Evolutionary conservation across 2,329 filamentous ascomycete species (phyloP).

Genomic region (Trichoderma koningii): DNA sequence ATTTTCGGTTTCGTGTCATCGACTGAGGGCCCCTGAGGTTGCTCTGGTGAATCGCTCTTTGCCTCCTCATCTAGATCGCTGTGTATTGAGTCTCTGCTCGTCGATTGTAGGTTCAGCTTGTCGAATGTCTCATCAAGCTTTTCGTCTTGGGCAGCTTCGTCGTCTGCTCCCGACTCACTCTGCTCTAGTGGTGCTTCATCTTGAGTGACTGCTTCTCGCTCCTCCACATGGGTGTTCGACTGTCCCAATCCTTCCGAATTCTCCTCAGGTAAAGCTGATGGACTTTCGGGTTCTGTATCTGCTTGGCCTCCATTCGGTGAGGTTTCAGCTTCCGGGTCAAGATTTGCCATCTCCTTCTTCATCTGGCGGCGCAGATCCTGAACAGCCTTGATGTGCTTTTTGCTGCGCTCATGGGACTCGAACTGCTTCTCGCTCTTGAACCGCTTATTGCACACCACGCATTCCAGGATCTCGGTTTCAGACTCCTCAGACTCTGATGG

Average conservation of each 20-base stretch:
- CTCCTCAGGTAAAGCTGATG: not conserved
- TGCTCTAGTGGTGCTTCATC: not conserved
- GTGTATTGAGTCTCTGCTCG: not conserved
- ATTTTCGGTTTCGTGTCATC: slow-evolving; percentile 35
- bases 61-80: not conserved
- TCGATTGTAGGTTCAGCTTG: not conserved
- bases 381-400: slow-evolving; percentile 89
- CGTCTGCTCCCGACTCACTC: not conserved
- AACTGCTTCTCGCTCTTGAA: slow-evolving; percentile 94
- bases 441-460: slow-evolving; percentile 72
- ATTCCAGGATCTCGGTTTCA: slow-evolving; percentile 66
- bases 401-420: slow-evolving; percentile 91
- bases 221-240: not conserved
- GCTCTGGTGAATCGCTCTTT: slow-evolving; percentile 20
- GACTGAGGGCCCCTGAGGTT: slow-evolving; percentile 34
- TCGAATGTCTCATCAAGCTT: not conserved
- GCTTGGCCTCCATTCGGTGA: not conserved
- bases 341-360: slow-evolving; percentile 71
- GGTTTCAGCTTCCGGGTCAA: slow-evolving; percentile 48
- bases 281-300: not conserved
- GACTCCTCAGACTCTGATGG: slow-evolving; percentile 64
- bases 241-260: not conserved
- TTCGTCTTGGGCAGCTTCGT: not conserved
- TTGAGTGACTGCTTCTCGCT: not conserved
- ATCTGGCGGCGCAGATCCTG: slow-evolving; percentile 80